Percentiles rank a stretch among this genome's conserved stretches.
Evolutionary conservation across 495 filamentous ascomycete species (phyloP).

Genomic region (Pseudevernia furfuracea): DNA sequence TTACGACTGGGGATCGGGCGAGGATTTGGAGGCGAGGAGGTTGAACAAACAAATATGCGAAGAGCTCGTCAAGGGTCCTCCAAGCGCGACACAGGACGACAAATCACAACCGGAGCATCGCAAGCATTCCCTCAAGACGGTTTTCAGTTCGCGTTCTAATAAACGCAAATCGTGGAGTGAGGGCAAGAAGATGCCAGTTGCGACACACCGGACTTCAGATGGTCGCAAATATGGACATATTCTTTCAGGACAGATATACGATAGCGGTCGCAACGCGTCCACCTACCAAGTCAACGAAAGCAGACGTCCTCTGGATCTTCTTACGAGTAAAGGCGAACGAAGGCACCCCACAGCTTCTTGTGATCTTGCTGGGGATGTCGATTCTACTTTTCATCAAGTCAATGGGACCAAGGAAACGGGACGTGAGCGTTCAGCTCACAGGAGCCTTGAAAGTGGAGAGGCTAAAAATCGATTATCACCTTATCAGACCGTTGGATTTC

Average conservation of each 20-base stretch:
- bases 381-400: neutral
- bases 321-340: neutral
- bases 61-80: slow-evolving; percentile 1
- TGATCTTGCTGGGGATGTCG: neutral
- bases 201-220: slow-evolving; percentile 11
- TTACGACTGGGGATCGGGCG: neutral
- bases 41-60: slow-evolving; percentile 1
- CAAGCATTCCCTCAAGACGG: slow-evolving; percentile 7
- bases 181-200: slow-evolving; percentile 1
- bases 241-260: slow-evolving; percentile 11
- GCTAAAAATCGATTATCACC: neutral
- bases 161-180: neutral
- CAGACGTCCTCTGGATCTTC: slow-evolving; percentile 2
- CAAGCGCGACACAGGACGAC: neutral
- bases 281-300: slow-evolving; percentile 14
- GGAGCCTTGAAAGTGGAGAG: neutral
- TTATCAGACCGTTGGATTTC: neutral
- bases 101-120: neutral
- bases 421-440: neutral
- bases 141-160: slow-evolving; percentile 6
- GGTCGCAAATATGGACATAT: slow-evolving; percentile 15
- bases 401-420: slow-evolving; percentile 1
- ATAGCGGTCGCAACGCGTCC: slow-evolving; percentile 8
- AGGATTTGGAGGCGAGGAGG: neutral
- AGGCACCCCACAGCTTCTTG: neutral